Evolutionary conservation across 2,329 filamentous ascomycete species (phyloP), one percentile per base, ranked within the genome.

Genomic region (Talaromyces sp.): DNA sequence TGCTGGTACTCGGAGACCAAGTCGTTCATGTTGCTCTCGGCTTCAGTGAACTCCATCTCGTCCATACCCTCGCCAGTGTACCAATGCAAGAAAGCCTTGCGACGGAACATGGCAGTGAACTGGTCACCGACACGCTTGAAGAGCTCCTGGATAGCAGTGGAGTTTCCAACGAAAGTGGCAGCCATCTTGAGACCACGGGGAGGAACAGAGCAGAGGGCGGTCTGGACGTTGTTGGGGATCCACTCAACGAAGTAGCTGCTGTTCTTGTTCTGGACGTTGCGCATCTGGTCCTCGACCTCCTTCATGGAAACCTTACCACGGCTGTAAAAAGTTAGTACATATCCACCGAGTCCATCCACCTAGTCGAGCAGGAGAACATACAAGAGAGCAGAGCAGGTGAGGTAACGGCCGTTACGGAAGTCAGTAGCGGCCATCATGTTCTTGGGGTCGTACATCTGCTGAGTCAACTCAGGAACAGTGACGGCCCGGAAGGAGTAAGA

Each of bases 1-100:
- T 99, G 95, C 89, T 98, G 95, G 87, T 99, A 99, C 84, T 99
- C 95, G 68, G 93, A 96, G 76, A 99, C 94, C 79, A 99, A 86
- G 83, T 99, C 95, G 87, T 99, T 98, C 95, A 99, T 98, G 88
- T 99, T 99, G 84, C 92, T 96, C 90, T 99, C 95, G 75, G 95
- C 95, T 88, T 99, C 95, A 79, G 95, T 99, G 87, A 99, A 99
- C 86, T 99, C 95, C 95, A 99, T 98, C 90, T 99, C 95, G 84
- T 99, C 95, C 95, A 99, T 99, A 85, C 95, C 95, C 88, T 99
- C 95, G 79, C 93, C 93, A 89, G 95, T 99, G 86, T 99, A 99
- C 95, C 95, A 99, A 87, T 98, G 95, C 89, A 99, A 92, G 93
- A 99, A 99, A 89, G 95, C 95, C 91, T 98, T 99, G 85, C 95